These are phyloP conservation scores for Delonix regia DNA, from an alignment of 306 rosid species.

Conservation along the genomic window DNA sequence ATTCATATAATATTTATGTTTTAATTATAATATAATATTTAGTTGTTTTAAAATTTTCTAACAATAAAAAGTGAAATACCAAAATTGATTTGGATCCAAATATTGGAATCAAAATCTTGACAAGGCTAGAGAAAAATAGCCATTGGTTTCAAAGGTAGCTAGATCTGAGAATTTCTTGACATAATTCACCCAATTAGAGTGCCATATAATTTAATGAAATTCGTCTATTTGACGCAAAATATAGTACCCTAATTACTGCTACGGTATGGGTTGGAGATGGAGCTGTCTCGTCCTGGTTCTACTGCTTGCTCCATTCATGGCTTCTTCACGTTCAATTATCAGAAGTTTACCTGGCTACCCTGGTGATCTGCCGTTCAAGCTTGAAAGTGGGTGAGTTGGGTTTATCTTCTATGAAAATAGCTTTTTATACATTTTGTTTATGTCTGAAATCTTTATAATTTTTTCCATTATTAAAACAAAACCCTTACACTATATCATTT, in stretches of 20 bases:
- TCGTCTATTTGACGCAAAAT: background rate
- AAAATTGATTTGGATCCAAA: background rate
- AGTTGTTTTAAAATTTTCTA: background rate
- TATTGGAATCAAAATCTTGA: background rate
- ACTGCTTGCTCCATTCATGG: background rate
- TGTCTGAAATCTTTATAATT: background rate
- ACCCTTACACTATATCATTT: background rate
- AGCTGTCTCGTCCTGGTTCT: background rate
- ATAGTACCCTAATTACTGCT: background rate
- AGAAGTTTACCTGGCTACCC: background rate
- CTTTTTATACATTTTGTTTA: background rate
- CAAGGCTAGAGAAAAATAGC: background rate
- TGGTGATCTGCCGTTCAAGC: slow-evolving; percentile 15
- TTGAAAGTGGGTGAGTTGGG: slow-evolving; percentile 3
- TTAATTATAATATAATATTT: background rate
- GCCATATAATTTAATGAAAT: background rate
- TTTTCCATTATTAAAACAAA: background rate
- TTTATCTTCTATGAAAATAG: background rate
- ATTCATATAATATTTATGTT: background rate
- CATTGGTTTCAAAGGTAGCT: background rate
- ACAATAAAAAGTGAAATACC: background rate
- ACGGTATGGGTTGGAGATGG: slow-evolving; percentile 21
- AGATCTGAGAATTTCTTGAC: background rate
- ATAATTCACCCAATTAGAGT: background rate
- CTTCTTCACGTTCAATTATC: slow-evolving; percentile 7